Conservation (phyloP, 2,329 filamentous ascomycete genomes). For the Fusarium chuoi region DNA sequence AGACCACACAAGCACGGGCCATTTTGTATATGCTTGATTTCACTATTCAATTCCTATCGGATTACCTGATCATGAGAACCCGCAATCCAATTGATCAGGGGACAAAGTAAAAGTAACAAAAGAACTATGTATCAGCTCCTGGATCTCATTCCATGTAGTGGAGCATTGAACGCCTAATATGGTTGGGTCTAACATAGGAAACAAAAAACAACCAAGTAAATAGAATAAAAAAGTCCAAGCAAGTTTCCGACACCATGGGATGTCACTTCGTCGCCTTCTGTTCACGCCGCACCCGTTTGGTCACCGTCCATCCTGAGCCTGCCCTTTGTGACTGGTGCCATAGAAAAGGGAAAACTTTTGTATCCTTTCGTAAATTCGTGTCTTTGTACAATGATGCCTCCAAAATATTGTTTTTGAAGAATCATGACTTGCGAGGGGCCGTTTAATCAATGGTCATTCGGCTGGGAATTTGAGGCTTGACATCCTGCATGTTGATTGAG, state of each 20-base stretch:
- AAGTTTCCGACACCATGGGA: slow-evolving; percentile 43
- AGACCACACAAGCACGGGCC: neutral
- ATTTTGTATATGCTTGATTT: neutral
- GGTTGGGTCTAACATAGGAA: slow-evolving; percentile 36
- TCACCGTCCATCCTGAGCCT: slow-evolving; percentile 43
- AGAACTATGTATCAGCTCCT: slow-evolving; percentile 36
- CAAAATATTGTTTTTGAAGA: neutral
- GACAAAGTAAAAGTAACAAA: slow-evolving; percentile 18
- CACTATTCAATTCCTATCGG: slow-evolving; percentile 10
- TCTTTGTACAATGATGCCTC: slow-evolving; percentile 48
- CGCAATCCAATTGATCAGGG: slow-evolving; percentile 18
- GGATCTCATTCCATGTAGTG: slow-evolving; percentile 36
- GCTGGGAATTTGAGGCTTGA: slow-evolving; percentile 64
- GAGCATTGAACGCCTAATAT: slow-evolving; percentile 42
- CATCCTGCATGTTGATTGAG: slow-evolving; percentile 66
- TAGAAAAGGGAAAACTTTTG: slow-evolving; percentile 36
- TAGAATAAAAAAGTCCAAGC: slow-evolving; percentile 34
- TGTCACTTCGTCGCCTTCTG: slow-evolving; percentile 45
- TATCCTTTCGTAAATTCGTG: slow-evolving; percentile 50
- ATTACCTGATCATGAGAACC: slow-evolving; percentile 3
- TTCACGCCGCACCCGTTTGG: slow-evolving; percentile 40
- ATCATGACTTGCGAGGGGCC: slow-evolving; percentile 16
- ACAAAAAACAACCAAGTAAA: slow-evolving; percentile 31
- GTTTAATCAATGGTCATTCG: slow-evolving; percentile 71
- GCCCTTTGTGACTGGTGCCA: slow-evolving; percentile 46